A percentile compares a stretch with the other conserved stretches of the same genome.
Evolutionary conservation across 306 rosid genomes (phyloP).

Genomic region (Lotus japonicus): DNA sequence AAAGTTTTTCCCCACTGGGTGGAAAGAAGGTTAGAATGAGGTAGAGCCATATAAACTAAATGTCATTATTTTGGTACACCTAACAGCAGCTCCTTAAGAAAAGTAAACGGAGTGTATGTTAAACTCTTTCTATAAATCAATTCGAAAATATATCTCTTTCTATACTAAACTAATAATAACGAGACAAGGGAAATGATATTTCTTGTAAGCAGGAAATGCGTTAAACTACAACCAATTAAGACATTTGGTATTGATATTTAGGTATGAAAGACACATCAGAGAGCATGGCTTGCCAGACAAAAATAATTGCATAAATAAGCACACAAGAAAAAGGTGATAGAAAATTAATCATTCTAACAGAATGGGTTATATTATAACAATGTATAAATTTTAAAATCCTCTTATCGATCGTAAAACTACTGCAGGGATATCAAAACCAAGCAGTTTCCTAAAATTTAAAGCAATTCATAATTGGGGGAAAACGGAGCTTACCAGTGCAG

Average conservation of each 20-base stretch:
- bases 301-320: background rate
- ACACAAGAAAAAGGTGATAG: background rate
- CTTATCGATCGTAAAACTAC: background rate
- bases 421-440: constrained; percentile 3
- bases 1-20: background rate
- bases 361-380: background rate
- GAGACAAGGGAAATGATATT: background rate
- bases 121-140: no score
- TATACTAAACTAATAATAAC: background rate
- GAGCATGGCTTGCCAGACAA: background rate
- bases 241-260: background rate
- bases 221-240: background rate
- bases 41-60: background rate
- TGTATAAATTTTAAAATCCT: background rate
- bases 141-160: background rate
- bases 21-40: background rate
- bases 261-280: background rate
- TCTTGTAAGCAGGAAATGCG: background rate
- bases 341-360: background rate
- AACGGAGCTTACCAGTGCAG: constrained; percentile 60
- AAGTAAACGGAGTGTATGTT: background rate
- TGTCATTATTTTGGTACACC: background rate
- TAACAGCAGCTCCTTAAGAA: background rate
- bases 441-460: constrained; percentile 12
- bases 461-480: constrained; percentile 6